Conservation (phyloP, 176 grass and related monocot genomes). For the sorghum (Sorghum bicolor) region DNA sequence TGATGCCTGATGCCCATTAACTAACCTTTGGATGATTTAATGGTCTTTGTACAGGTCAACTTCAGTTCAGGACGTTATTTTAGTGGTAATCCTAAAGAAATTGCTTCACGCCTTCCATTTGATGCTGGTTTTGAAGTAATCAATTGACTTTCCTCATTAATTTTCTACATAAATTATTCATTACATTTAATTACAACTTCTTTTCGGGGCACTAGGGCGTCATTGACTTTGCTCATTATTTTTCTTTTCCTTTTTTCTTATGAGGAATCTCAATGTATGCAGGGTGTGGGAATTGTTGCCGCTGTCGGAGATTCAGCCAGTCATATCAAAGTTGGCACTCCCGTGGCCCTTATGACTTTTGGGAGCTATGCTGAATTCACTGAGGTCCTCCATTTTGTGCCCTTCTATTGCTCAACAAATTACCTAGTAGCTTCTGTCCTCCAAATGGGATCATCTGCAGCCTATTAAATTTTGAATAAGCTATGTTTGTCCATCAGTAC, state of each 20-base stretch:
- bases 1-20: slow-evolving; percentile 16
- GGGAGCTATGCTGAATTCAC: slow-evolving; percentile 90
- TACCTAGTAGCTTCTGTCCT: not conserved
- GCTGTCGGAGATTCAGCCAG: slow-evolving; percentile 76
- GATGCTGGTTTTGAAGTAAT: slow-evolving; percentile 97
- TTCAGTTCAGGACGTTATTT: slow-evolving; percentile 96
- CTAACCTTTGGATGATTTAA: slow-evolving; percentile 8
- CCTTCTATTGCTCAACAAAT: slow-evolving; percentile 26
- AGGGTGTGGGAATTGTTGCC: slow-evolving; percentile 93
- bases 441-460: slow-evolving; percentile 20
- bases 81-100: slow-evolving; percentile 62
- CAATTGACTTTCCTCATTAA: not conserved
- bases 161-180: slow-evolving; percentile 1
- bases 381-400: slow-evolving; percentile 45
- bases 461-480: not conserved
- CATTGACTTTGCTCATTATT: not conserved
- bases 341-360: slow-evolving; percentile 96
- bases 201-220: not conserved
- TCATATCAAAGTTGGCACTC: slow-evolving; percentile 84
- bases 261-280: slow-evolving; percentile 32
- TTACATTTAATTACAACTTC: not conserved
- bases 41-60: slow-evolving; percentile 65
- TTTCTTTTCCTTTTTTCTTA: not conserved
- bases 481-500: slow-evolving; percentile 5
- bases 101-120: slow-evolving; percentile 76